Percentiles rank a stretch among this genome's conserved stretches.
Evolutionary conservation across 495 filamentous ascomycete genomes (phyloP).

Genomic region (Rostrohypoxylon terebratum): DNA sequence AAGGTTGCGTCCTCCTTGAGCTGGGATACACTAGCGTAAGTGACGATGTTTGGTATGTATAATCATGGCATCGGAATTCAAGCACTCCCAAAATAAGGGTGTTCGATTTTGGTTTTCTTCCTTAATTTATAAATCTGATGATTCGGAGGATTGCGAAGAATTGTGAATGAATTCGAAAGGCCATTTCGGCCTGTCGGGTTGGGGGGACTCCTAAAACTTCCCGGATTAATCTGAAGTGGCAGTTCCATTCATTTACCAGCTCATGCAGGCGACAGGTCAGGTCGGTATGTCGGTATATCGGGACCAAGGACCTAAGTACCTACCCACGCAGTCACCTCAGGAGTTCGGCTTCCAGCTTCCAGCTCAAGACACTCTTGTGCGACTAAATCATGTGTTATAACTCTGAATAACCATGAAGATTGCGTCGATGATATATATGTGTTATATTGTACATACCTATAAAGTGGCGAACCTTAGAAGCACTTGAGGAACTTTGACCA

Average conservation of each 20-base stretch:
- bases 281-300: too few relatives aligned
- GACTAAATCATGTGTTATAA: neutral
- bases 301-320: too few relatives aligned
- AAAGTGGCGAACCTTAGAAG: neutral
- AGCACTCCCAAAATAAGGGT: neutral
- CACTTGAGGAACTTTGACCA: neutral
- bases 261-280: neutral
- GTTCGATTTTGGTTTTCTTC: too few relatives aligned
- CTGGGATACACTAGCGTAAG: neutral
- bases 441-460: too few relatives aligned
- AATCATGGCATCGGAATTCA: neutral
- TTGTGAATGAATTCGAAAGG: neutral
- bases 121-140: too few relatives aligned
- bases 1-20: neutral
- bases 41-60: neutral
- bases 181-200: neutral
- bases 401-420: neutral
- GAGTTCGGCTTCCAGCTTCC: neutral
- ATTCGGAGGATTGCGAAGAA: neutral
- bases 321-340: neutral
- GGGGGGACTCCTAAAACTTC: neutral
- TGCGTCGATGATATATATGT: neutral
- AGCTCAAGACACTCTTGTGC: neutral
- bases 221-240: neutral
- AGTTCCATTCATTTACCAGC: neutral